These are phyloP conservation scores for Aspergillus pseudoglaucus DNA, from an alignment of 2,329 filamentous ascomycete genomes.

Conservation along the genomic window DNA sequence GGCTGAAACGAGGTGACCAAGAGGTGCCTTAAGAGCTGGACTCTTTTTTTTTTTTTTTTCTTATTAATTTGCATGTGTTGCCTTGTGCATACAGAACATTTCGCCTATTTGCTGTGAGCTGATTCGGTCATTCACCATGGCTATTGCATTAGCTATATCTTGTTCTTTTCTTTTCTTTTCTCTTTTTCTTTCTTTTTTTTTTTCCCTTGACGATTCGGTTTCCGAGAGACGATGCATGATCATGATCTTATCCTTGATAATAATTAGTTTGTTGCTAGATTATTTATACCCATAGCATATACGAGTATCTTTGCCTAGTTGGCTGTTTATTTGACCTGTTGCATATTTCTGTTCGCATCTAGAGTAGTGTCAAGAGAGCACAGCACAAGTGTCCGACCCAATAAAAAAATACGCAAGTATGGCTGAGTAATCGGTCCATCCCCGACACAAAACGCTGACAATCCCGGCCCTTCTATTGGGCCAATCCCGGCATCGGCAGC, in stretches of 20 bases:
- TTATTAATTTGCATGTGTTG: slow-evolving; percentile 2
- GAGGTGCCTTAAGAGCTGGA: slow-evolving; percentile 40
- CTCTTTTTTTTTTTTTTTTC: slow-evolving; percentile 14
- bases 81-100: background rate
- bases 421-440: background rate
- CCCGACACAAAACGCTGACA: slow-evolving; percentile 7
- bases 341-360: no score
- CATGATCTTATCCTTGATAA: background rate
- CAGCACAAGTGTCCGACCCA: no score
- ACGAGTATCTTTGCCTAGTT: background rate
- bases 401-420: no score
- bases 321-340: no score
- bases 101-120: no score
- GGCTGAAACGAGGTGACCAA: slow-evolving; percentile 48
- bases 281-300: slow-evolving; percentile 4
- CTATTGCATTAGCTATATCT: background rate
- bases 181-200: slow-evolving; percentile 3
- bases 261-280: background rate
- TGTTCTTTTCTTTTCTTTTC: slow-evolving; percentile 3
- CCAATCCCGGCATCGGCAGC: slow-evolving; percentile 2
- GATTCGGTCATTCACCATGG: no score
- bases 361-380: no score
- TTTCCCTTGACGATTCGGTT: slow-evolving; percentile 7
- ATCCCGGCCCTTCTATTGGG: slow-evolving; percentile 10
- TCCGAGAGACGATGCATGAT: slow-evolving; percentile 2